Conservation (phyloP, 441 rosid genomes). For the Theobroma grandiflorum region DNA sequence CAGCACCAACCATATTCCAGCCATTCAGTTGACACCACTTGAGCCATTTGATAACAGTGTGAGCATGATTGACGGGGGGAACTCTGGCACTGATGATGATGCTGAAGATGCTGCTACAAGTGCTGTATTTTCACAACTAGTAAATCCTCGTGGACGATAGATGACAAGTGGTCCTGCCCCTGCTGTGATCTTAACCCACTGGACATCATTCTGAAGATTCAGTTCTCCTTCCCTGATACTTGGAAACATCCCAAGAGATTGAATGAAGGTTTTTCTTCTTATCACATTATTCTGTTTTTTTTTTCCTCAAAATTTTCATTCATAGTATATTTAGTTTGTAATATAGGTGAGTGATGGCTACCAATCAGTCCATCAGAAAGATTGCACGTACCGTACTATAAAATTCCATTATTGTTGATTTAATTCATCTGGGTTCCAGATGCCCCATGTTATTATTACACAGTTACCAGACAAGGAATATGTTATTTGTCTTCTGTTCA, state of each 20-base stretch:
- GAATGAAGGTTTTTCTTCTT: constrained; percentile 38
- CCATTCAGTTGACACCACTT: constrained; percentile 81
- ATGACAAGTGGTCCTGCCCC: constrained; percentile 17
- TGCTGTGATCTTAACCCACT: constrained; percentile 20
- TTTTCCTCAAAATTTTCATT: constrained; percentile 38
- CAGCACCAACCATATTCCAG: constrained; percentile 94
- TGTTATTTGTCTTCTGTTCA: constrained; percentile 26
- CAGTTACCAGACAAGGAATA: constrained; percentile 34
- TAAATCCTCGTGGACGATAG: constrained; percentile 96
- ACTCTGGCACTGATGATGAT: constrained; percentile 76
- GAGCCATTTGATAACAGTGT: constrained; percentile 89
- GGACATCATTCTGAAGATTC: constrained; percentile 27
- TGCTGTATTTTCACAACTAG: constrained; percentile 97
- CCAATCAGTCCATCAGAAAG: constrained; percentile 33
- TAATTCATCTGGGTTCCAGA: constrained; percentile 41
- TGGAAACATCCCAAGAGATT: constrained; percentile 30
- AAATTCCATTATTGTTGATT: constrained; percentile 39
- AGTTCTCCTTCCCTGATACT: constrained; percentile 25
- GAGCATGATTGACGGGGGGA: constrained; percentile 70
- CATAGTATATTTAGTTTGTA: constrained; percentile 44
- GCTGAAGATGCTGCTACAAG: constrained; percentile 89
- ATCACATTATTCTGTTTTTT: constrained; percentile 34
- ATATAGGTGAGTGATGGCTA: constrained; percentile 41
- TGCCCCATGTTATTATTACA: constrained; percentile 35
- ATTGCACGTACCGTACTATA: constrained; percentile 32